These are phyloP conservation scores for Talaromyces sp. DNA, from an alignment of 2,329 filamentous ascomycete genomes.

Conservation along the genomic window DNA sequence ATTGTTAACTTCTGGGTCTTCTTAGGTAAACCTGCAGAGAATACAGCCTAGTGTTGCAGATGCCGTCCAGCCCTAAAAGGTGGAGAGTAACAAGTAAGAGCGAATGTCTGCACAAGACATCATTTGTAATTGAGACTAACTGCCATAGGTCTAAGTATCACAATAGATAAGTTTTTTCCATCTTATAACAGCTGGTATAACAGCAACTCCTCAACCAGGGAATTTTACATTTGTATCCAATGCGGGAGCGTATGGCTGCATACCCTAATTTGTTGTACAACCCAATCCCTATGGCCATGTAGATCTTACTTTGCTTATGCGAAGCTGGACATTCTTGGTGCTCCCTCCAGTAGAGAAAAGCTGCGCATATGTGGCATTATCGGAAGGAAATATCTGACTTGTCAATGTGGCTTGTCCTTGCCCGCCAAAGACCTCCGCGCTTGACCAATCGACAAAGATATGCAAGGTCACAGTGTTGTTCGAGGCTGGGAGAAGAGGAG, in stretches of 20 bases:
- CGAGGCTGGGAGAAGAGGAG: slow-evolving; percentile 12
- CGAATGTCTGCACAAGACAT: neutral
- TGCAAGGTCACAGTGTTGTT: slow-evolving; percentile 16
- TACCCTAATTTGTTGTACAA: neutral
- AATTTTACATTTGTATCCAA: neutral
- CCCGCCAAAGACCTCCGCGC: slow-evolving; percentile 24
- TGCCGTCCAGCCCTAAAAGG: neutral
- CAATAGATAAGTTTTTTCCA: neutral
- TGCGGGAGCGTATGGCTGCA: neutral
- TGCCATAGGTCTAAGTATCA: neutral
- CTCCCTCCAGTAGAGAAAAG: slow-evolving; percentile 15
- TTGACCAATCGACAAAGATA: slow-evolving; percentile 25
- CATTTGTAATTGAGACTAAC: neutral
- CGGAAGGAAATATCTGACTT: slow-evolving; percentile 22
- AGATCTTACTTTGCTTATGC: slow-evolving; percentile 7
- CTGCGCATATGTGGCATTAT: slow-evolving; percentile 12
- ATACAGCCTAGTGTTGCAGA: neutral
- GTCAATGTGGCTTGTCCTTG: slow-evolving; percentile 22
- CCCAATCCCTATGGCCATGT: slow-evolving; percentile 9
- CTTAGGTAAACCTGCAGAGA: neutral
- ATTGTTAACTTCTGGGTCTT: neutral
- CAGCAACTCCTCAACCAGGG: neutral
- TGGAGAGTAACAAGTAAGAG: neutral
- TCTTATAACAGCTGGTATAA: neutral
- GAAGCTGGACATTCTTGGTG: slow-evolving; percentile 12